A percentile compares a stretch with the other conserved stretches of the same genome.
These are phyloP conservation scores for Rhamnella rubrinervis DNA, from an alignment of 331 rosid genomes.

Conservation along the genomic window DNA sequence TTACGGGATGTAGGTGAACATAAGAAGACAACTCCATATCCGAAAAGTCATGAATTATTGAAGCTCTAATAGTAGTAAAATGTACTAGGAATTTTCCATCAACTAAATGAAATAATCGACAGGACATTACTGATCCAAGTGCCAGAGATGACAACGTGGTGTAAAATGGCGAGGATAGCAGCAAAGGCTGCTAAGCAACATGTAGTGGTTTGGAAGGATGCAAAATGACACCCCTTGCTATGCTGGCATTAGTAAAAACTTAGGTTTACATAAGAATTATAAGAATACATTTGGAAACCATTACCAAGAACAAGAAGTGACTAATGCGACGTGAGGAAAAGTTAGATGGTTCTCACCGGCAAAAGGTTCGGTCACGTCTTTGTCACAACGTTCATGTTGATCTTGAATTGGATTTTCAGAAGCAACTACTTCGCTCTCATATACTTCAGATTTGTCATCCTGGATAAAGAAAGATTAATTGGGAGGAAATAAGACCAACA, in stretches of 20 bases:
- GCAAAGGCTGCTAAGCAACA: not conserved
- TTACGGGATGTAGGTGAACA: slow-evolving; percentile 23
- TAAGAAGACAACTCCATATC: not conserved
- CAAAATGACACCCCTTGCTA: not conserved
- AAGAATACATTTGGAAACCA: no score
- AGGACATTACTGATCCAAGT: not conserved
- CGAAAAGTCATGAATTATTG: slow-evolving; percentile 2
- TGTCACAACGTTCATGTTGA: slow-evolving; percentile 3
- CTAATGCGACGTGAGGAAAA: not conserved
- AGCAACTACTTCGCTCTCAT: slow-evolving; percentile 5
- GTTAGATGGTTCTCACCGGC: not conserved
- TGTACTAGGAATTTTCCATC: not conserved
- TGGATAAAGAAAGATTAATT: slow-evolving; percentile 5
- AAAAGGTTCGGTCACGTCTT: slow-evolving; percentile 17
- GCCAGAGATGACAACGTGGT: not conserved
- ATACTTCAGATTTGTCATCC: slow-evolving; percentile 20
- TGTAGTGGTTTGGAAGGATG: no score
- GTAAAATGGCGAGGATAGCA: not conserved
- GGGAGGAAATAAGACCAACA: not conserved
- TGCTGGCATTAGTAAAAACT: no score
- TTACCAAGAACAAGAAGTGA: not conserved
- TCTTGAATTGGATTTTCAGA: slow-evolving; percentile 26
- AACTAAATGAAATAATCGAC: not conserved
- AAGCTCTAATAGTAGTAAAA: not conserved
- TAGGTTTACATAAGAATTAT: no score